These are phyloP conservation scores for Echinosophora koreensis DNA, from an alignment of 306 rosid species.

Conservation along the genomic window DNA sequence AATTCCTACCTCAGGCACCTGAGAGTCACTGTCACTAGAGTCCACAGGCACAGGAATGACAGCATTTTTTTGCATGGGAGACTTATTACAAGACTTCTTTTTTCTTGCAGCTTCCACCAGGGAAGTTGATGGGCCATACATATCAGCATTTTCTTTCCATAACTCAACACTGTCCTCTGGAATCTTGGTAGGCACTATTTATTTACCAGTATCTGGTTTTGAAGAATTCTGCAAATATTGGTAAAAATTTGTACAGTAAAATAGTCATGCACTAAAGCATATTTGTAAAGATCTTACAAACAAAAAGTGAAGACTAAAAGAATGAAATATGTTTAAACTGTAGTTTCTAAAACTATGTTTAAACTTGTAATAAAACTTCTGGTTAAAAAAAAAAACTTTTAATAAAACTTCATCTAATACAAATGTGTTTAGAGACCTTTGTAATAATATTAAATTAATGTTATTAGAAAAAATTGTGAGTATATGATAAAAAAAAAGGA, in stretches of 20 bases:
- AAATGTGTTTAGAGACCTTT: too few relatives aligned
- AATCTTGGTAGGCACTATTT: slow-evolving; percentile 25
- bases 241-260: slow-evolving; percentile 28
- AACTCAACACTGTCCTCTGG: slow-evolving; percentile 34
- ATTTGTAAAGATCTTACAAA: slow-evolving; percentile 14
- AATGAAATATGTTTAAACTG: neutral
- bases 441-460: too few relatives aligned
- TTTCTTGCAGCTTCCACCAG: slow-evolving; percentile 50
- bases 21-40: slow-evolving; percentile 41
- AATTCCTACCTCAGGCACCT: neutral
- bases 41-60: slow-evolving; percentile 29
- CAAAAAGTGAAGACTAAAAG: slow-evolving; percentile 4
- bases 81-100: slow-evolving; percentile 17
- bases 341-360: too few relatives aligned
- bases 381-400: too few relatives aligned
- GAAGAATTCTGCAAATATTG: slow-evolving; percentile 50
- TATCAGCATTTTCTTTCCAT: slow-evolving; percentile 40
- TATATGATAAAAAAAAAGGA: too few relatives aligned
- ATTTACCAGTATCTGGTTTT: slow-evolving; percentile 45
- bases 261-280: slow-evolving; percentile 26
- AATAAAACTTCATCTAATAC: too few relatives aligned
- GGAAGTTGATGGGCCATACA: slow-evolving; percentile 42
- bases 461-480: too few relatives aligned
- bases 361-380: too few relatives aligned
- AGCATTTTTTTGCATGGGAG: slow-evolving; percentile 39